Percentiles rank a stretch among this genome's conserved stretches.
phyloP scores from a whole-genome alignment of 2,329 filamentous ascomycete species.

The Pseudogymnoascus destructans region DNA sequence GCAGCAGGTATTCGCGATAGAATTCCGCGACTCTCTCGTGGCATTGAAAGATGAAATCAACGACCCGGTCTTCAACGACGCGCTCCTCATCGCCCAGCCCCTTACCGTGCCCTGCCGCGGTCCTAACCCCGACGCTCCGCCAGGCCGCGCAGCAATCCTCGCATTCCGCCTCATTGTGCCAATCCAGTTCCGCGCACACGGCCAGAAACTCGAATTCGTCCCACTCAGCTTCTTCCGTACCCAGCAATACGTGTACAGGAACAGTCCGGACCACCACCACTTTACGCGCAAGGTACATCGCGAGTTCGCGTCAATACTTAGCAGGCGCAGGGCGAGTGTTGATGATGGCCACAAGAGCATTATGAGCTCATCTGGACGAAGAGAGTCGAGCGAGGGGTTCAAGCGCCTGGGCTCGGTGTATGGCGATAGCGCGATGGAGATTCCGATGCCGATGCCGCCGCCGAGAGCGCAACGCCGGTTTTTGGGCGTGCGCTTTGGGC shows the following conservation, averaged over 20 bases:
- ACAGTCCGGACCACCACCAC: slow-evolving; percentile 39
- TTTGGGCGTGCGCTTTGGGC: neutral
- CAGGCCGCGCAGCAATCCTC: slow-evolving; percentile 31
- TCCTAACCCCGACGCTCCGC: slow-evolving; percentile 17
- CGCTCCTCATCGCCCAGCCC: slow-evolving; percentile 32
- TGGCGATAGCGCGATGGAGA: neutral
- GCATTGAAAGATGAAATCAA: slow-evolving; percentile 31
- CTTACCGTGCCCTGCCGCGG: slow-evolving; percentile 32
- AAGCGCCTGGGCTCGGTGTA: neutral
- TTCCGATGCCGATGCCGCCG: neutral
- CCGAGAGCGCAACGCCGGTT: neutral
- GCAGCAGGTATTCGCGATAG: slow-evolving; percentile 31
- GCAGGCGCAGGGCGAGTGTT: slow-evolving; percentile 20
- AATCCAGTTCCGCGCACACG: slow-evolving; percentile 41
- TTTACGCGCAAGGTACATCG: slow-evolving; percentile 49
- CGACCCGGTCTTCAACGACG: slow-evolving; percentile 35
- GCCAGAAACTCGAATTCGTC: slow-evolving; percentile 42
- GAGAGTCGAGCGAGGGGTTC: neutral
- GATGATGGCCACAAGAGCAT: slow-evolving; percentile 1
- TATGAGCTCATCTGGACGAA: neutral
- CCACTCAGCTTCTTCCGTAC: slow-evolving; percentile 53
- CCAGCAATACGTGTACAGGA: slow-evolving; percentile 48
- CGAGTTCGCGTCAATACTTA: slow-evolving; percentile 42
- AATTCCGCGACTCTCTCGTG: slow-evolving; percentile 33
- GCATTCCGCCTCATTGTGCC: slow-evolving; percentile 49